Base-by-base conservation (phyloP, 164 flowering plant species). In the Stephania yunnanensis region DNA sequence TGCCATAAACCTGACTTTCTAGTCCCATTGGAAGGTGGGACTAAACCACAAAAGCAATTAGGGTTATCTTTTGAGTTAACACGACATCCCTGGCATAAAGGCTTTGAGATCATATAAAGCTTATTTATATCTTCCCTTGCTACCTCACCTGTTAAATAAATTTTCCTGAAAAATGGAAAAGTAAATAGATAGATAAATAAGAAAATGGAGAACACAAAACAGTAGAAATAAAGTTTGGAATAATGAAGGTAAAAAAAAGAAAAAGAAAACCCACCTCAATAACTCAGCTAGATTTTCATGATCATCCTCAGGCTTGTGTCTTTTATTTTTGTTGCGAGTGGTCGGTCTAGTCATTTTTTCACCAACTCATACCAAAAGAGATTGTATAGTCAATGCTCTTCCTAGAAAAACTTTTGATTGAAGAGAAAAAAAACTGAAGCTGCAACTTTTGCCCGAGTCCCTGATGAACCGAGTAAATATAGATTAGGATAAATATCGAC, bases 1-100 rank as follows among this genome's bases (percentile, higher is more conserved):
- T 91, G 98, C 99, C 99, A 96, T 73, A 96, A 75, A 5, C 99
- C 99, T 79, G 88, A 71, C 82, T 92, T 96, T 10, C 99, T 84
- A 77, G 84, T 84, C 64, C 98, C 98, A 86, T 86, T 89, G 6
- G 85, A 83, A 5, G 97, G 88, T 45, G 99, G 98, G 77, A 90
- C 73, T 55, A 95, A 76, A 19, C 90, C 98, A 83, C 99, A 95
- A 78, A 93, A 95, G 83, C 99, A 95, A 77, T 95, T 95, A 22
- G 98, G 98, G 65, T 93, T 92, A 68, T 94, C 98, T 79, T 89
- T 94, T 15, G 91, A 83, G 75, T 94, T 95, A 13, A 90, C 84
- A 68, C 99, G 91, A 78, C 99, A 95, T 10, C 98, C 97, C 77
- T 91, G 92, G 76, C 99, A 95, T 70, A 82, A 77, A 61, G 97